These are phyloP conservation scores for Arabis hirsuta DNA, from an alignment of 345 rosid genomes.

Conservation along the genomic window DNA sequence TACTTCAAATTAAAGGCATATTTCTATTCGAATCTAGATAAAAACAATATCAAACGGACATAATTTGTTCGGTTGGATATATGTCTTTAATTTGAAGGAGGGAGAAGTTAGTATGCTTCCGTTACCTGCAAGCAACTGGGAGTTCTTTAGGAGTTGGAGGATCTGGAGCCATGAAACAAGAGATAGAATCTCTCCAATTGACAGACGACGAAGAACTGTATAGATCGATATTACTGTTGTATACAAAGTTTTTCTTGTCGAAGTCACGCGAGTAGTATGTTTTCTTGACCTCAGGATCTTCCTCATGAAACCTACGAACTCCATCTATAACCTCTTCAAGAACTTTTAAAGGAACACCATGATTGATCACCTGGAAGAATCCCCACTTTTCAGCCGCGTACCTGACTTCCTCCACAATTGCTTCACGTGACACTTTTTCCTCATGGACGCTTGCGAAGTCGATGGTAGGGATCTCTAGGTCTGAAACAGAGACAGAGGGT, in stretches of 20 bases:
- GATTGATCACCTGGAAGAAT: slow-evolving; percentile 58
- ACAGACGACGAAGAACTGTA: slow-evolving; percentile 41
- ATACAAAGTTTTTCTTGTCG: slow-evolving; percentile 29
- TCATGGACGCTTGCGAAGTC: slow-evolving; percentile 41
- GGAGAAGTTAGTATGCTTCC: background rate
- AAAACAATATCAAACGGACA: too few species aligned
- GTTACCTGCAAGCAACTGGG: slow-evolving; percentile 54
- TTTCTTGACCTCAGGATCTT: slow-evolving; percentile 39
- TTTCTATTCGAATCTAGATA: too few species aligned
- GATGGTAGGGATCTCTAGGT: slow-evolving; percentile 46
- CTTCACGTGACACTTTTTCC: slow-evolving; percentile 6
- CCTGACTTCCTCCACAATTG: slow-evolving; percentile 39
- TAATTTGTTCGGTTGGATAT: too few species aligned
- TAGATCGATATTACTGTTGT: slow-evolving; percentile 52
- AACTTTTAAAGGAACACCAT: slow-evolving; percentile 47
- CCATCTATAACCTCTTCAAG: slow-evolving; percentile 38
- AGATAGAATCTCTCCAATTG: slow-evolving; percentile 58
- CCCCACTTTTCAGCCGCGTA: slow-evolving; percentile 41
- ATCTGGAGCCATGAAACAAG: slow-evolving; percentile 49
- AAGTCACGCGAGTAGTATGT: slow-evolving; percentile 28
- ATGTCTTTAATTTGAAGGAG: too few species aligned
- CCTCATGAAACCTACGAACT: slow-evolving; percentile 36
- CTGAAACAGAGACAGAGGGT: background rate
- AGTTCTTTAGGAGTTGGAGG: slow-evolving; percentile 51
- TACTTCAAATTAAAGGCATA: too few species aligned